A percentile compares a stretch with the other conserved stretches of the same genome.
These are phyloP conservation scores for Phytophthora agathidicida DNA, from an alignment of 352 stramenopile genomes.

Conservation along the genomic window DNA sequence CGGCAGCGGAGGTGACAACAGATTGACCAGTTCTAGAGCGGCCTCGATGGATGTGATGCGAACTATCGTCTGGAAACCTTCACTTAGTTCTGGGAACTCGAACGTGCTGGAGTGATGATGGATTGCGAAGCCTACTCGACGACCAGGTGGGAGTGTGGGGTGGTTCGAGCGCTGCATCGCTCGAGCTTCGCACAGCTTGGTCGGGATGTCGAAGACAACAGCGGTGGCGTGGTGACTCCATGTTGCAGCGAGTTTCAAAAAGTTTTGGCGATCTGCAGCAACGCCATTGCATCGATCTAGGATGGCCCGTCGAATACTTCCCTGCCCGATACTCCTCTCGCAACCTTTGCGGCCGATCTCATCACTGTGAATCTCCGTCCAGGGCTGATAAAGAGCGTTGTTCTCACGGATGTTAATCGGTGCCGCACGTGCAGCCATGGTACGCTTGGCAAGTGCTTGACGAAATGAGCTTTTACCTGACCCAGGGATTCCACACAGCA, in stretches of 20 bases:
- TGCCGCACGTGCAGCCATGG: slow-evolving; percentile 7
- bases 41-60: slow-evolving; percentile 59
- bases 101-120: slow-evolving; percentile 51
- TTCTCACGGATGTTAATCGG: slow-evolving; percentile 8
- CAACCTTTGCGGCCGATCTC: slow-evolving; percentile 45
- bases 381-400: slow-evolving; percentile 19
- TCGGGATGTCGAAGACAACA: slow-evolving; percentile 63
- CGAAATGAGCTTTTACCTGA: slow-evolving; percentile 73
- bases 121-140: slow-evolving; percentile 49
- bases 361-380: slow-evolving; percentile 61
- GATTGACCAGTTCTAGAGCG: slow-evolving; percentile 35
- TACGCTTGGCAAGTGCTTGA: slow-evolving; percentile 47
- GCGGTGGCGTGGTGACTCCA: slow-evolving; percentile 65
- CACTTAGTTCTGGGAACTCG: slow-evolving; percentile 36
- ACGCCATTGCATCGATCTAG: slow-evolving; percentile 68
- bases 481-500: slow-evolving; percentile 63
- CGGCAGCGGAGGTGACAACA: slow-evolving; percentile 43
- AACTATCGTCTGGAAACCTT: slow-evolving; percentile 62
- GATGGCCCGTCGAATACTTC: slow-evolving; percentile 46
- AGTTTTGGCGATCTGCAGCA: slow-evolving; percentile 42
- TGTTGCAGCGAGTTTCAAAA: slow-evolving; percentile 46
- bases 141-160: slow-evolving; percentile 48
- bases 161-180: slow-evolving; percentile 52
- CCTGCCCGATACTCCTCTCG: slow-evolving; percentile 29
- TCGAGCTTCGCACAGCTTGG: slow-evolving; percentile 47